Percentiles rank a stretch among this genome's conserved stretches.
phyloP scores from a whole-genome alignment of 78 protist genomes.

The Speleostelium caveatum region DNA sequence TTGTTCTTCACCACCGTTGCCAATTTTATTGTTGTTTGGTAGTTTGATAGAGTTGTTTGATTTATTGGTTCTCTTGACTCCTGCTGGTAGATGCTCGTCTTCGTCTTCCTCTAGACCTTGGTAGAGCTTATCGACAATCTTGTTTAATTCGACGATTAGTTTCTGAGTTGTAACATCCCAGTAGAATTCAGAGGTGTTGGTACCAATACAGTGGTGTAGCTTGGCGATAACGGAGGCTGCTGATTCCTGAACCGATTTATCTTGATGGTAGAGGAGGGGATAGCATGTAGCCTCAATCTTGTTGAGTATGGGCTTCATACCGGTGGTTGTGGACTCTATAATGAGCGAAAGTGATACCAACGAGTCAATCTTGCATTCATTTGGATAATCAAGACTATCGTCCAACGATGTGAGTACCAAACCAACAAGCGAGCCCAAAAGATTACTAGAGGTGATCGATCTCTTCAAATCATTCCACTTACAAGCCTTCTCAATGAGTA shows the following conservation, averaged over 20 bases:
- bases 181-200: slow-evolving; percentile 25
- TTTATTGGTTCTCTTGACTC: background rate
- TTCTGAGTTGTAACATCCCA: slow-evolving; percentile 59
- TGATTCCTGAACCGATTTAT: slow-evolving; percentile 18
- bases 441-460: slow-evolving; percentile 8
- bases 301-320: slow-evolving; percentile 22
- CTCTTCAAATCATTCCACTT: slow-evolving; percentile 54
- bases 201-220: slow-evolving; percentile 30
- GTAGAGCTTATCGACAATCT: background rate
- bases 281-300: slow-evolving; percentile 21
- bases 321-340: background rate
- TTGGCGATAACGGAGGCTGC: slow-evolving; percentile 8
- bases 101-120: slow-evolving; percentile 24
- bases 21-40: background rate
- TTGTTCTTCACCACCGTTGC: slow-evolving; percentile 34
- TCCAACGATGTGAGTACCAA: slow-evolving; percentile 14
- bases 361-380: slow-evolving; percentile 25
- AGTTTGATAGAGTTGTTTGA: background rate
- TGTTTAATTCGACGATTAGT: slow-evolving; percentile 6
- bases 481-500: slow-evolving; percentile 43
- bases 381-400: background rate
- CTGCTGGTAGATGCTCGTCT: no score
- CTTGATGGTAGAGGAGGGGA: slow-evolving; percentile 13
- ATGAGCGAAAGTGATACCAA: slow-evolving; percentile 17
- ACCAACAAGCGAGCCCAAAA: slow-evolving; percentile 16